Percentiles rank a stretch among this genome's conserved stretches.
Conservation (phyloP, 2,329 filamentous ascomycete species). For the Orbilia oligospora region DNA sequence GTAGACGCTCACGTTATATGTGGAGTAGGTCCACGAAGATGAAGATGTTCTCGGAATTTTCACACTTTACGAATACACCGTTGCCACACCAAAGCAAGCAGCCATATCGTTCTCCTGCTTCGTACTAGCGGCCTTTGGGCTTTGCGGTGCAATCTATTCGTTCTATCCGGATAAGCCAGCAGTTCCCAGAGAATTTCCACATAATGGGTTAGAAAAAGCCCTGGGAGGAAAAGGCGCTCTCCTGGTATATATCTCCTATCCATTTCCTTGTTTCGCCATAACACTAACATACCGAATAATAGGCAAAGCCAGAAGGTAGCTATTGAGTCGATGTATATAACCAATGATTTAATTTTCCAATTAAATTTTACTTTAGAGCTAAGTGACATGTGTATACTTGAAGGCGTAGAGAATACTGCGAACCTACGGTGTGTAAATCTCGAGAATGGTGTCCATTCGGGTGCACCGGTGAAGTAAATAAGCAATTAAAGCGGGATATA, state of each 20-base stretch:
- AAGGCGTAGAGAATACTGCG: neutral
- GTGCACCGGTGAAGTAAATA: too few relatives aligned
- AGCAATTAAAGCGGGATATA: neutral
- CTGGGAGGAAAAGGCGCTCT: conserved; percentile 74
- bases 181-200: conserved; percentile 77
- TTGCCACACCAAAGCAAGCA: conserved; percentile 78
- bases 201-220: conserved; percentile 80
- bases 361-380: neutral
- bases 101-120: conserved; percentile 78
- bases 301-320: conserved; percentile 55
- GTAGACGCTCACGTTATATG: neutral
- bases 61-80: conserved; percentile 87
- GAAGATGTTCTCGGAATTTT: conserved; percentile 93
- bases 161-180: conserved; percentile 81
- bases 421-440: neutral
- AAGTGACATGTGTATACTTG: conserved; percentile 8
- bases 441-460: neutral
- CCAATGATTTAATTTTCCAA: neutral
- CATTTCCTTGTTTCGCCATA: conserved; percentile 63
- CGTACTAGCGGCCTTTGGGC: conserved; percentile 74
- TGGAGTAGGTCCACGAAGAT: conserved; percentile 81
- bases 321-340: conserved; percentile 25
- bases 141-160: conserved; percentile 78
- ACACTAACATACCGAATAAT: neutral
- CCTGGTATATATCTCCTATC: conserved; percentile 33